Evolutionary conservation across 164 flowering plant genomes (phyloP).

Genomic region (grape (Vitis vinifera)): DNA sequence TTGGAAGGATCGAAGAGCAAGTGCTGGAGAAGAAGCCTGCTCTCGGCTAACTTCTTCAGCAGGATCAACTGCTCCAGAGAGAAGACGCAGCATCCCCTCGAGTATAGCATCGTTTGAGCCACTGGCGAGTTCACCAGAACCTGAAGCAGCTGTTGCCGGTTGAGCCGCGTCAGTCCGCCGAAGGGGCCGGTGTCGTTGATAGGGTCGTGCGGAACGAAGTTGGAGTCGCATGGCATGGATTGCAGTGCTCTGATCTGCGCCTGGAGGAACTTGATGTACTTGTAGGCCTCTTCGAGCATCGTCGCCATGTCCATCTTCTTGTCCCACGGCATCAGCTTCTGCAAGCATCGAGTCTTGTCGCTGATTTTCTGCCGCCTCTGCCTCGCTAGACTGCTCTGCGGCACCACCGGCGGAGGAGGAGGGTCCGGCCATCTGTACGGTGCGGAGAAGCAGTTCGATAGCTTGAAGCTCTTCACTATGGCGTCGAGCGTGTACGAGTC

Average conservation of each 20-base stretch:
- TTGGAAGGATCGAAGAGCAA: conserved; percentile 5
- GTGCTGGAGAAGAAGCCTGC: conserved; percentile 13
- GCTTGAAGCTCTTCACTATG: conserved; percentile 4
- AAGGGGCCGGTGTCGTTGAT: background rate
- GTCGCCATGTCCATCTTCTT: conserved; percentile 62
- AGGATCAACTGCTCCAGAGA: conserved; percentile 51
- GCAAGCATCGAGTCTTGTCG: conserved; percentile 45
- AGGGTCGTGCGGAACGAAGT: background rate
- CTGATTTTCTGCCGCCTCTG: conserved; percentile 38
- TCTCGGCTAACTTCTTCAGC: conserved; percentile 25
- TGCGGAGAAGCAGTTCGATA: background rate
- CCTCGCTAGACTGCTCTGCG: conserved; percentile 24
- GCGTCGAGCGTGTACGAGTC: conserved; percentile 22
- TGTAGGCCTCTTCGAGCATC: conserved; percentile 65
- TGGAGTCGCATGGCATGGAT: conserved; percentile 54
- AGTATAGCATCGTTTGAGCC: conserved; percentile 49
- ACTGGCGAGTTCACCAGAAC: conserved; percentile 57
- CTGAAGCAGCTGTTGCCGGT: conserved; percentile 58
- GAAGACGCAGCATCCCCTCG: conserved; percentile 46
- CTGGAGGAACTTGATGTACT: conserved; percentile 68
- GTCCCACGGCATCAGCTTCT: conserved; percentile 65
- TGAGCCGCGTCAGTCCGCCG: conserved; percentile 40
- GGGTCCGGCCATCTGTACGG: background rate
- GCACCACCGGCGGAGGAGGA: background rate
- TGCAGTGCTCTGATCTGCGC: conserved; percentile 60